phyloP scores from a whole-genome alignment of 495 filamentous ascomycete species.

The Podospora australis region DNA sequence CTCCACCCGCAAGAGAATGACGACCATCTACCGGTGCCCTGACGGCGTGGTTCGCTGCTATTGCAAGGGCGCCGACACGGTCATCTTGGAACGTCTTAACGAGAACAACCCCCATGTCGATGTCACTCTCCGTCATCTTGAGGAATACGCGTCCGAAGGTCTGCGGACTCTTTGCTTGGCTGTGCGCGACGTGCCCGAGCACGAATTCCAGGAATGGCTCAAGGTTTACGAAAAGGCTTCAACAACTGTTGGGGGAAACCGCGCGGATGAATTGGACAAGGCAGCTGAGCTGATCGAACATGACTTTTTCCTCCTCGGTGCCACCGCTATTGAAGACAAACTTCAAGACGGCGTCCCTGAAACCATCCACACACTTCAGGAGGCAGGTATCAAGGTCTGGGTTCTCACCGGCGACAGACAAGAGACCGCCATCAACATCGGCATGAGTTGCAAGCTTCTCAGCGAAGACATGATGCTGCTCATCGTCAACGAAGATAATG shows the following conservation, averaged over 20 bases:
- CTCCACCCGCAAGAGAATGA: constrained; percentile 96
- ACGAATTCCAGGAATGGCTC: constrained; percentile 86
- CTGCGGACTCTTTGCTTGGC: constrained; percentile 91
- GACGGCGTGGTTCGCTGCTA: constrained; percentile 92
- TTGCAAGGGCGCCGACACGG: constrained; percentile 96
- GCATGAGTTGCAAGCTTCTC: constrained; percentile 98
- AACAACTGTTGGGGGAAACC: constrained; percentile 86
- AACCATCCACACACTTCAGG: constrained; percentile 95
- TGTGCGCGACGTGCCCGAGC: constrained; percentile 87
- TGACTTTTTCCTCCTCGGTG: constrained; percentile 84
- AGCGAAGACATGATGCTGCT: constrained; percentile 98
- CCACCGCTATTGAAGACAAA: constrained; percentile 95
- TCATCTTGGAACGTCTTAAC: constrained; percentile 83
- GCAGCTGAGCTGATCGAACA: constrained; percentile 93
- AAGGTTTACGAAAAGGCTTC: constrained; percentile 81
- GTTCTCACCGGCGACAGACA: constrained; percentile 97
- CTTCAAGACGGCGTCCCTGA: constrained; percentile 97
- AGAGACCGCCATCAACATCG: constrained; percentile 99
- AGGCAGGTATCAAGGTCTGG: constrained; percentile 98
- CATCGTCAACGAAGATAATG: constrained; percentile 86
- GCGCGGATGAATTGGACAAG: constrained; percentile 94
- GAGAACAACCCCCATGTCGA: constrained; percentile 80
- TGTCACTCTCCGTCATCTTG: constrained; percentile 80
- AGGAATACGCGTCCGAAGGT: constrained; percentile 97
- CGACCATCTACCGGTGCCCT: constrained; percentile 90